Evolutionary conservation across 179 eudicot species (phyloP).

Genomic region (Camellia oleifera): DNA sequence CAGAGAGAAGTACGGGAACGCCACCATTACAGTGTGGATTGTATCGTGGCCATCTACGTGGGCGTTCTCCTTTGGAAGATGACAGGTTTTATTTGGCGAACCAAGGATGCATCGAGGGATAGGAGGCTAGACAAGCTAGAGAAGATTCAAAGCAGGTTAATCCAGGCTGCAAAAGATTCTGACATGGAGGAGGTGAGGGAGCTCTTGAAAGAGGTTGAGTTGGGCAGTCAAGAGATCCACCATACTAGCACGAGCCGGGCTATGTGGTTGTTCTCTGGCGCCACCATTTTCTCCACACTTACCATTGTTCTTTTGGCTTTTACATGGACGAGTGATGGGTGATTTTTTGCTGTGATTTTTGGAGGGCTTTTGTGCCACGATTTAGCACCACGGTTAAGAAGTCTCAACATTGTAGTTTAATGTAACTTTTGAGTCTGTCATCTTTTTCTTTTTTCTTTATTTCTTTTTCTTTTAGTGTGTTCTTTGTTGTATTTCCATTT

Average conservation of each 20-base stretch:
- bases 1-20: constrained; percentile 96
- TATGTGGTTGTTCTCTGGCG: constrained; percentile 71
- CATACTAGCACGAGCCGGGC: constrained; percentile 31
- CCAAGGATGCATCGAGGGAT: constrained; percentile 33
- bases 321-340: constrained; percentile 67
- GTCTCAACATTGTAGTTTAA: neutral
- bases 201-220: constrained; percentile 69
- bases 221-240: constrained; percentile 30
- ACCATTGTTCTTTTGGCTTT: constrained; percentile 74
- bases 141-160: constrained; percentile 54
- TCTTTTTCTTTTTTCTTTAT: neutral
- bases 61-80: constrained; percentile 90
- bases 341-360: constrained; percentile 17
- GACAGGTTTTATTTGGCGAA: constrained; percentile 81
- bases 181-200: constrained; percentile 74
- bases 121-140: constrained; percentile 64
- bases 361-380: constrained; percentile 6
- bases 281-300: constrained; percentile 58
- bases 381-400: constrained; percentile 7
- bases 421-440: neutral
- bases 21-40: constrained; percentile 87
- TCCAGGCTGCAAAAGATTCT: constrained; percentile 88
- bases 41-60: constrained; percentile 81
- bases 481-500: too few species aligned
- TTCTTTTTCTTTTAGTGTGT: neutral